Base-by-base conservation (phyloP, 1,284 basidiomycete genomes). In the Malassezia obtusa region DNA sequence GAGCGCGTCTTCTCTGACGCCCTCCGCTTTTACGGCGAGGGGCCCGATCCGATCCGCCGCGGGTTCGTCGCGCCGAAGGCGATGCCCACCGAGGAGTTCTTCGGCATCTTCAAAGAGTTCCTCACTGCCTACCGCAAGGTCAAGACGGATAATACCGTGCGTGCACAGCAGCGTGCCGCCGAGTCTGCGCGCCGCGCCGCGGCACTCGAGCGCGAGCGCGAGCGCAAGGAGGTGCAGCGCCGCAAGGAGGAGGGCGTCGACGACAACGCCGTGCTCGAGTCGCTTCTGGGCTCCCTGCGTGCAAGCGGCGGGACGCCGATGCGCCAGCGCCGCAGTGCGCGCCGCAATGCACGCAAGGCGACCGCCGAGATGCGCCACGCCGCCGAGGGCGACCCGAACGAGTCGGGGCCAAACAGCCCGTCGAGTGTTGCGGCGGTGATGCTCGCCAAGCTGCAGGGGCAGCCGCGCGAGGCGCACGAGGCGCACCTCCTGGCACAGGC, bases 41-140 rank as follows among this genome's bases (percentile, higher is more conserved):
- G 69, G 0, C 59, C 60, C 5, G 71, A 71, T 47, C 68, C 69
- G 15, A 63, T 68, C 47, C 65, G 68, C 35, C 59, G 71, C n/a
- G 67, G 67, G 9, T 59, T 73, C 49, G 63, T 64, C 0, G 66
- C 62, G 14, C 54, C 56, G 44, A 63, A 71, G 52, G 35, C 52
- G 14, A 72, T 73, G 69, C 57, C 61, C 12, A 73, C 71, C 8
- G 71, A 73, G 38, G 71, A 73, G 55, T 73, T 73, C 59, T 73
- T 73, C 50, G 71, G 71, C n/a, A 68, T 73, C 45, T 73, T 73
- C 44, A 66, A 66, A 25, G 71, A 73, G 57, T 73, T 73, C 39
- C 30, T 63, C 33, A 59, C 71, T 15, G 62, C 69, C n/a, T 73
- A 73, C 48, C 62, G 64, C 50, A 73, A 73, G 58, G 61, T 61